Evolutionary conservation across 768 basidiomycete species (phyloP), one percentile per base, ranked within the genome.

Genomic region (Lepiota subincarnata): DNA sequence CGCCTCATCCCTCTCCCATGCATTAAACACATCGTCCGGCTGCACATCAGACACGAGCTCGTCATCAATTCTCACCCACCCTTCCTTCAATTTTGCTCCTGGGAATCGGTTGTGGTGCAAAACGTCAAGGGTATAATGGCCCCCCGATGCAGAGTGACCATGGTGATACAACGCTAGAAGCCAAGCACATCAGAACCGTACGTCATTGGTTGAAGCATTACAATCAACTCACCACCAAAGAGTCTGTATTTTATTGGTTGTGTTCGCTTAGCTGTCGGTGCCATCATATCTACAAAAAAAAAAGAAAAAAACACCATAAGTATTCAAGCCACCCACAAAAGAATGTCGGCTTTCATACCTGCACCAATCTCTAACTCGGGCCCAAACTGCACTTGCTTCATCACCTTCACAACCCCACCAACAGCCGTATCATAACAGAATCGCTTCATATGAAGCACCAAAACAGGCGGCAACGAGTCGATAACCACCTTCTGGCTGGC

Each of bases 1-100:
- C 48, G 65, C 60, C 48, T 75, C 77, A 43, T 74, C 76, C 48
- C 64, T 64, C 63, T 88, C 87, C 59, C 77, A 73, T 35, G 73
- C 67, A 50, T 73, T 78, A 63, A 91, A 91, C 54, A 92, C 89
- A 62, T 92, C 90, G 37, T 84, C 84, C 1, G 77, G 68, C 19
- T 78, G 72, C 38, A 96, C 79, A 60, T 89, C 83, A 31, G 84
- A 84, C 20, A 95, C 87, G 8, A 86, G 72, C 67, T 97, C 95
- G 64, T 98, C 96, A 67, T 98, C 95, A 49, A 98, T 88, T 46
- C 95, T 84, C 56, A 97, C 76, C 96, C 96, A 98, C 8, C 82
- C 86, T 53, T 89, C 84, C 4, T 77, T 74, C 1, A 75, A 71
- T 50, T 77, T 76, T 4, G 63, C 59, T 51, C 57, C 63, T 8